Evolutionary conservation across 2,329 filamentous ascomycete genomes (phyloP), one percentile per base, ranked within the genome.

Genomic region (Arthrobotrys sinensis): DNA sequence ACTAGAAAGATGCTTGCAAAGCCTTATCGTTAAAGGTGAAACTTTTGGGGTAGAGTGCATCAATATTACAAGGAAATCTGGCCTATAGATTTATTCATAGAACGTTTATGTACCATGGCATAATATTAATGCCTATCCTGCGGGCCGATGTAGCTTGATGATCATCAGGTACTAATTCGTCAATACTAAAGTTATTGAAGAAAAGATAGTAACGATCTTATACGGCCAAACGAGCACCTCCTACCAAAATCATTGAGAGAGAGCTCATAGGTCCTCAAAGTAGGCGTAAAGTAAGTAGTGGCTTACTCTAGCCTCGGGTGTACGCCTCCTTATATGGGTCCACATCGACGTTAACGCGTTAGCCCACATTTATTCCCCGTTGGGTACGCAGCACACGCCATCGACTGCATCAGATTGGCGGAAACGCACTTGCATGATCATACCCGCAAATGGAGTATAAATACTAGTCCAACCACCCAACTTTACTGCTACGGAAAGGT

Each of bases 331-430:
- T 10, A 60, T 19, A 60, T 2, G 34, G 52, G 52, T 57, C n/a
- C 8, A 5, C 19, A n/a, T 43, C 34, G 34, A 60, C 32, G 2
- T 38, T 3, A 10, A 1, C 2, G 12, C 40, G 1, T 19, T 60
- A 43, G 55, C 36, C 28, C 19, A 16, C 16, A 60, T 60, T 60
- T 60, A 60, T 60, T 60, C 55, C 55, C 55, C 55, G 55, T 43
- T 21, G 32, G 4, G 1, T 16, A 57, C 8, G n/a, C 11, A 38
- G n/a, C 36, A 60, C 55, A 60, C 34, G 36, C 55, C 53, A 60
- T 60, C 36, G 21, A 10, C 24, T 24, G 55, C 19, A 60, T 40
- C 12, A 32, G 48, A 28, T 21, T 12, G 24, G 50, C 14, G 50
- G 50, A 57, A 16, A 57, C 52, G 52, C 52, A 21, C 52, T 21